These are phyloP conservation scores for Dissophora ornata DNA, from an alignment of 192 early-diverging fungal genomes.

Conservation along the genomic window DNA sequence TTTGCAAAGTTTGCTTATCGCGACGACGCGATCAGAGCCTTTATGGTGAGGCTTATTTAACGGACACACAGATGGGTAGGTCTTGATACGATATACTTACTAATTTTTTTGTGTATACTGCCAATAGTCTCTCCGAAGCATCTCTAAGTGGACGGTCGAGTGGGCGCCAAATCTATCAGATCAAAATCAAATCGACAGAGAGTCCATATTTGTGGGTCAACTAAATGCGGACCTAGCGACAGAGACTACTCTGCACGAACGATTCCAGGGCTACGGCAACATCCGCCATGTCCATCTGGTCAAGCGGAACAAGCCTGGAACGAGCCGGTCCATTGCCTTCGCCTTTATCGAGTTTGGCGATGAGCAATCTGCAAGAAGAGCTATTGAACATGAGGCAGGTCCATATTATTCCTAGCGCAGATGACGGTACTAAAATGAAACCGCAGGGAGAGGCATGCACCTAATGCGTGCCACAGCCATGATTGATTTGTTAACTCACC, in stretches of 20 bases:
- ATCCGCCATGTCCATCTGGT: conserved; percentile 64
- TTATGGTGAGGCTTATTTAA: conserved; percentile 54
- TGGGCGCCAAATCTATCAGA: conserved; percentile 67
- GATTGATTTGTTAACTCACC: too few relatives aligned
- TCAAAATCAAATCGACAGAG: conserved; percentile 64
- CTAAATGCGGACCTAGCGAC: conserved; percentile 64
- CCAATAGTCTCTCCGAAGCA: conserved; percentile 50
- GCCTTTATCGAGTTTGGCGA: conserved; percentile 73
- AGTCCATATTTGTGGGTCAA: conserved; percentile 73
- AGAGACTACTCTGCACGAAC: conserved; percentile 56
- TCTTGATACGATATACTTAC: too few relatives aligned
- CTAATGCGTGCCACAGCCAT: too few relatives aligned
- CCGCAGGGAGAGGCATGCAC: background rate
- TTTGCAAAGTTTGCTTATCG: conserved; percentile 79
- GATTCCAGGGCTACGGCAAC: conserved; percentile 67
- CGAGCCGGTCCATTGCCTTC: conserved; percentile 61
- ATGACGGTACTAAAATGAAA: background rate
- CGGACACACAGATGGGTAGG: too few relatives aligned
- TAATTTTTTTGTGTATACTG: background rate
- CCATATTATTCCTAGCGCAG: too few relatives aligned
- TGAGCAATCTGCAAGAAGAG: conserved; percentile 57
- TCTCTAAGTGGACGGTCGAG: conserved; percentile 65
- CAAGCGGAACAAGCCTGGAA: conserved; percentile 45
- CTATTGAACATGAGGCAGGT: conserved; percentile 66
- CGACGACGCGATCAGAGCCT: conserved; percentile 79